These are phyloP conservation scores for Citrus sp. DNA, from an alignment of 345 rosid genomes.

Conservation along the genomic window DNA sequence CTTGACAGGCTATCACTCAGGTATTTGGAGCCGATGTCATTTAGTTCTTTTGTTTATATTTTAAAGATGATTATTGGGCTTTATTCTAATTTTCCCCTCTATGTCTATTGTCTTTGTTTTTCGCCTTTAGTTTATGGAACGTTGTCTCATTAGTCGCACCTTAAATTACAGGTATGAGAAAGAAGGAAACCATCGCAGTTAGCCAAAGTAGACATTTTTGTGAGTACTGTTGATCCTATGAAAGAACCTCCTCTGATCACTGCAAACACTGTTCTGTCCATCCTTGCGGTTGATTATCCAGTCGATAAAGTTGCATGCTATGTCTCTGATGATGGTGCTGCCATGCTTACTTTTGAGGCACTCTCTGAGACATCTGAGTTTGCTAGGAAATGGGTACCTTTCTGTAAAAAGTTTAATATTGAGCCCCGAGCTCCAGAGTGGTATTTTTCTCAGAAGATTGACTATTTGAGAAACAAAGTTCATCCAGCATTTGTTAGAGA, in stretches of 20 bases:
- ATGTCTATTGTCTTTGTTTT: not conserved
- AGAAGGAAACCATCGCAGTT: conserved; percentile 88
- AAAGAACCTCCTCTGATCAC: conserved; percentile 99
- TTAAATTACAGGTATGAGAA: conserved; percentile 75
- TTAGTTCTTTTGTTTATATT: not conserved
- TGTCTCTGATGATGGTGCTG: conserved; percentile 99
- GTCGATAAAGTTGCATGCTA: conserved; percentile 92
- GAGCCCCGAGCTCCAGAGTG: conserved; percentile 99
- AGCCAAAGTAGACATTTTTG: conserved; percentile 76
- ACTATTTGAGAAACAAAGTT: conserved; percentile 90
- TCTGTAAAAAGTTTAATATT: conserved; percentile 81
- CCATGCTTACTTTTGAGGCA: conserved; percentile 99
- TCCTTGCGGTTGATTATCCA: conserved; percentile 97
- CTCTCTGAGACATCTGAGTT: conserved; percentile 98
- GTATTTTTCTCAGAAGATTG: conserved; percentile 94
- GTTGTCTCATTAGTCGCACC: not conserved
- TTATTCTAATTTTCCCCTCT: not conserved
- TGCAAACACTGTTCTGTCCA: conserved; percentile 95
- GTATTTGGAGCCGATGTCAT: conserved; percentile 28
- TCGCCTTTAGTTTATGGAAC: not conserved
- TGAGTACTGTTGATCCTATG: conserved; percentile 97
- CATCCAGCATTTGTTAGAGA: conserved; percentile 95
- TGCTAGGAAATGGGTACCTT: conserved; percentile 98
- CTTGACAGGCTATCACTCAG: conserved; percentile 92
- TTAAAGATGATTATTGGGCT: conserved; percentile 5